Percentiles rank a stretch among this genome's conserved stretches.
Evolutionary conservation across 371 early-diverging fungal genomes (phyloP).

Genomic region (Enterospora canceri): DNA sequence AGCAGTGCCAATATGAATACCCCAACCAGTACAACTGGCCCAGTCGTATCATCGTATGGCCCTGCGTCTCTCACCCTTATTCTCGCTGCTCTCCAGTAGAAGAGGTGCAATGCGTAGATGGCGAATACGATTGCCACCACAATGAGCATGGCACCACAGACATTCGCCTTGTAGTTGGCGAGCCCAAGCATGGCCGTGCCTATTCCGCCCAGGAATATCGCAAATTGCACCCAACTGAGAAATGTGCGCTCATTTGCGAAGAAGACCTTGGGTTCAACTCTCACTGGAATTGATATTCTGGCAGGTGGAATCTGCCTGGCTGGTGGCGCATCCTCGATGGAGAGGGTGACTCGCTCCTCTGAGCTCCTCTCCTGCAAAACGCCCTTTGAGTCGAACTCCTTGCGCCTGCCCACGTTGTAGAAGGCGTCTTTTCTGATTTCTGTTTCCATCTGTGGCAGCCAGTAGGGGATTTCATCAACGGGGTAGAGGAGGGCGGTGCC

Average conservation of each 20-base stretch:
- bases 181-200: slow-evolving; percentile 57
- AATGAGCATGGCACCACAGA: slow-evolving; percentile 62
- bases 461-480: slow-evolving; percentile 81
- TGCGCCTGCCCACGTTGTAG: background rate
- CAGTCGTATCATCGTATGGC: slow-evolving; percentile 57
- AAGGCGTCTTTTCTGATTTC: slow-evolving; percentile 43
- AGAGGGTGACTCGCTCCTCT: background rate
- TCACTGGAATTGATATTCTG: slow-evolving; percentile 56
- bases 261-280: slow-evolving; percentile 93
- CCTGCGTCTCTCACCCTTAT: slow-evolving; percentile 55
- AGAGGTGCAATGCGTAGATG: slow-evolving; percentile 75
- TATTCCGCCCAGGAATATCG: slow-evolving; percentile 59
- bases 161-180: slow-evolving; percentile 47
- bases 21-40: slow-evolving; percentile 69
- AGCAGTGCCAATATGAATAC: slow-evolving; percentile 71
- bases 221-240: slow-evolving; percentile 71
- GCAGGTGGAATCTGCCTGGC: background rate
- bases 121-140: slow-evolving; percentile 66
- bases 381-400: slow-evolving; percentile 63
- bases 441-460: slow-evolving; percentile 77
- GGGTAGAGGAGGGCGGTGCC: slow-evolving; percentile 80
- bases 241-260: slow-evolving; percentile 98
- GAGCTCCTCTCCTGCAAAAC: slow-evolving; percentile 13
- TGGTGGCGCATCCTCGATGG: background rate
- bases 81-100: slow-evolving; percentile 72